Conservation (phyloP, 441 rosid species). For the Bocquillonia castaneifolia region DNA sequence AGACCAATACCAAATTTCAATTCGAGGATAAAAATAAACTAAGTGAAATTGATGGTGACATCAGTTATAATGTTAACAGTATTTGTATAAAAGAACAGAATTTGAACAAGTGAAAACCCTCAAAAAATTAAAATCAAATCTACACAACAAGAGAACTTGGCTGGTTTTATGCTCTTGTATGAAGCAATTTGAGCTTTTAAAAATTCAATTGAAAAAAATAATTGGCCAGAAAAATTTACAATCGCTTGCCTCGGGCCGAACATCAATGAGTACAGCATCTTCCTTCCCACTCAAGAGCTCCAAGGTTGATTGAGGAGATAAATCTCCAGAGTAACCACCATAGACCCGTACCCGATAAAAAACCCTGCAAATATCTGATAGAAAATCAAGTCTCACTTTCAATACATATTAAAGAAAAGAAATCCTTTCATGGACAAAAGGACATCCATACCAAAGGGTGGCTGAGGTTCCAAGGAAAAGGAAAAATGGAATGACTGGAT, state of each 20-base stretch:
- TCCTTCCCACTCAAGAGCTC: slow-evolving; percentile 69
- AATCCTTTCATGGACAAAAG: slow-evolving; percentile 25
- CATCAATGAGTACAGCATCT: slow-evolving; percentile 72
- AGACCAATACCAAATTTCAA: slow-evolving; percentile 21
- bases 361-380: slow-evolving; percentile 91
- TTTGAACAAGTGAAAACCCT: slow-evolving; percentile 11
- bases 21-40: slow-evolving; percentile 7
- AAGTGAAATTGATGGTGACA: slow-evolving; percentile 7
- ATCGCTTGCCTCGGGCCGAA: slow-evolving; percentile 93
- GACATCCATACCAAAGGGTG: slow-evolving; percentile 72
- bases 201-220: slow-evolving; percentile 14
- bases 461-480: slow-evolving; percentile 66
- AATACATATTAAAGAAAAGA: slow-evolving; percentile 19
- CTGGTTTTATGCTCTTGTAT: slow-evolving; percentile 8
- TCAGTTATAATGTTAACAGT: slow-evolving; percentile 6
- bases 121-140: slow-evolving; percentile 9
- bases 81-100: slow-evolving; percentile 15
- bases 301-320: slow-evolving; percentile 69
- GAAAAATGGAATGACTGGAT: slow-evolving; percentile 71
- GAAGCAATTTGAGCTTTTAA: slow-evolving; percentile 9
- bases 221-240: slow-evolving; percentile 35
- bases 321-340: slow-evolving; percentile 88
- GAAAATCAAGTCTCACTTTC: slow-evolving; percentile 42
- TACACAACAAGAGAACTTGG: slow-evolving; percentile 4
- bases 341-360: slow-evolving; percentile 69